phyloP scores from a whole-genome alignment of 2,329 filamentous ascomycete species.

The Penicillium fuscoglaucum region DNA sequence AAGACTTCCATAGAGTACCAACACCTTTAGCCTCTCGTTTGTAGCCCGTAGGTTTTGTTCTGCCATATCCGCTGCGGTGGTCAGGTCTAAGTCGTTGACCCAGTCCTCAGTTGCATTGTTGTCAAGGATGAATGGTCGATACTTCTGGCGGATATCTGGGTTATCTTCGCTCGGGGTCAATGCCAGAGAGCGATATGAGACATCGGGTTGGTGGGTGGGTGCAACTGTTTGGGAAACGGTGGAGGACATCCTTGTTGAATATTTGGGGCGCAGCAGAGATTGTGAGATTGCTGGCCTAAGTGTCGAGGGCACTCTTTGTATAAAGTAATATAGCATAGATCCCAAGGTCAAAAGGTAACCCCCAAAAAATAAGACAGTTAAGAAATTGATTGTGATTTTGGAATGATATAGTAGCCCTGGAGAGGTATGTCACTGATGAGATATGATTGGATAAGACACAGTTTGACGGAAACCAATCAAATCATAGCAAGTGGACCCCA shows the following conservation, averaged over 20 bases:
- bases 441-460: neutral
- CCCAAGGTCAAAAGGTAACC: neutral
- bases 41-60: conserved; percentile 47
- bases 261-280: neutral
- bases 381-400: neutral
- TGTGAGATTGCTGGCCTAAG: neutral
- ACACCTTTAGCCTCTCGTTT: conserved; percentile 52
- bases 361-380: neutral
- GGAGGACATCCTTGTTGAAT: conserved; percentile 6
- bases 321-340: neutral
- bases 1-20: conserved; percentile 64
- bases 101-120: conserved; percentile 51
- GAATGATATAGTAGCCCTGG: neutral
- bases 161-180: conserved; percentile 52
- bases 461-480: neutral
- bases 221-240: neutral
- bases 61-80: conserved; percentile 53
- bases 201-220: neutral
- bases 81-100: conserved; percentile 58
- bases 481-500: neutral
- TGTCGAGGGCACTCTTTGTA: neutral
- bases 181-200: conserved; percentile 40
- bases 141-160: conserved; percentile 46
- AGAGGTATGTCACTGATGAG: neutral
- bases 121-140: conserved; percentile 59